Percentiles rank a stretch among this genome's conserved stretches.
These are phyloP conservation scores for Puccinia novopanici DNA, from an alignment of 1,284 basidiomycete species.

Conservation along the genomic window DNA sequence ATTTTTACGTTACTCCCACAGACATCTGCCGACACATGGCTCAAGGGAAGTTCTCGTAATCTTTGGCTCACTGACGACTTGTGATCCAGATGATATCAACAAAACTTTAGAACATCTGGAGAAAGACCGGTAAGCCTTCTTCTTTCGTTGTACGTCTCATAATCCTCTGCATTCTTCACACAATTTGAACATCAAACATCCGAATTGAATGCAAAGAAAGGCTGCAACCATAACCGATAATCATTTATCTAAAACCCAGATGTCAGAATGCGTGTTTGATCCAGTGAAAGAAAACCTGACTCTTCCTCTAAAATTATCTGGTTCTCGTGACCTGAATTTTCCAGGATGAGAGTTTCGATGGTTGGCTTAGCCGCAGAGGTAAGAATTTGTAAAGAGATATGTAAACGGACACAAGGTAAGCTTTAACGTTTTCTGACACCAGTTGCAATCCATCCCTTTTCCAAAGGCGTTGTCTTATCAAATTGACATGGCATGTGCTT, in stretches of 20 bases:
- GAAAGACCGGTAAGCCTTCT: slow-evolving; percentile 61
- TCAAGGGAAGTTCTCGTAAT: slow-evolving; percentile 91
- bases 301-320: background rate
- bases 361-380: slow-evolving; percentile 93
- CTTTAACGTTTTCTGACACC: background rate
- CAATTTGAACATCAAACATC: background rate
- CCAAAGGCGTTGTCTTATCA: background rate
- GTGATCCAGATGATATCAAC: slow-evolving; percentile 94
- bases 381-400: slow-evolving; percentile 88
- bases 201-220: background rate
- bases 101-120: slow-evolving; percentile 81
- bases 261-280: no score
- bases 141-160: background rate
- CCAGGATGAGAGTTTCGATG: slow-evolving; percentile 84
- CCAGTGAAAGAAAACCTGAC: no score
- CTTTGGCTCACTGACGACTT: slow-evolving; percentile 91
- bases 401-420: slow-evolving; percentile 51
- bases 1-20: slow-evolving; percentile 57
- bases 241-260: background rate
- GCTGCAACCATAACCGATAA: background rate
- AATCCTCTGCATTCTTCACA: background rate
- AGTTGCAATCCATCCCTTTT: background rate
- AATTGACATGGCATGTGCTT: slow-evolving; percentile 1
- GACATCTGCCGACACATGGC: slow-evolving; percentile 90
- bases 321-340: no score